A percentile compares a stretch with the other conserved stretches of the same genome.
Evolutionary conservation across 2,329 filamentous ascomycete genomes (phyloP).

Genomic region (Didymella segeticola): DNA sequence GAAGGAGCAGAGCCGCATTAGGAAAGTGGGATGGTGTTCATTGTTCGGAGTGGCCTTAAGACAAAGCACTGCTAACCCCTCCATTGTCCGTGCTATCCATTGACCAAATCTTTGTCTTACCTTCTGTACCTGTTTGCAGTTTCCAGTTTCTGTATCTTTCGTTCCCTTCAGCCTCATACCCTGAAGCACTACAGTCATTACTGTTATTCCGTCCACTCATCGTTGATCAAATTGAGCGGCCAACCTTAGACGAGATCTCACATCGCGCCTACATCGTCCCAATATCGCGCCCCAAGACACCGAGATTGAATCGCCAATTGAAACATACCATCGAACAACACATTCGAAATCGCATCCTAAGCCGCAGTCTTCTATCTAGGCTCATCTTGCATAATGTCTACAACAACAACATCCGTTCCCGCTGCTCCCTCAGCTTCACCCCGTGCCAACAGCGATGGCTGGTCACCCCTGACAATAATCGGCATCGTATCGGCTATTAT

Average conservation of each 20-base stretch:
- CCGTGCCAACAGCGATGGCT: constrained; percentile 20
- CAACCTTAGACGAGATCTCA: not conserved
- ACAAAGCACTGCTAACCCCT: constrained; percentile 9
- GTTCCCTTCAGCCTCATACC: not conserved
- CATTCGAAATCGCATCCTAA: no score
- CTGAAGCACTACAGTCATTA: constrained; percentile 12
- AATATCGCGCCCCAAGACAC: not conserved
- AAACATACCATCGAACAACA: no score
- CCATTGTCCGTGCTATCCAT: constrained; percentile 9
- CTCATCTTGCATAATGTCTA: not conserved
- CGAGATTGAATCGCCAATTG: not conserved
- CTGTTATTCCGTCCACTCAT: not conserved
- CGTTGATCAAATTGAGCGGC: not conserved
- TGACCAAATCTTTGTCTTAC: constrained; percentile 4
- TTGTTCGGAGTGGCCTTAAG: not conserved
- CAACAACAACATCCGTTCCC: constrained; percentile 5
- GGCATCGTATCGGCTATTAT: constrained; percentile 32
- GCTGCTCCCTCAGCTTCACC: constrained; percentile 22
- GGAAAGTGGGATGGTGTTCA: constrained; percentile 10
- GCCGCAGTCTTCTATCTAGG: no score
- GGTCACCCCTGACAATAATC: constrained; percentile 28
- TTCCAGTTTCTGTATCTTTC: not conserved
- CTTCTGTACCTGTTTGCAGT: not conserved
- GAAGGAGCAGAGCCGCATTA: constrained; percentile 1
- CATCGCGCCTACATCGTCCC: not conserved